Conservation (phyloP, 257 asterid genomes). For the Plantago major region DNA sequence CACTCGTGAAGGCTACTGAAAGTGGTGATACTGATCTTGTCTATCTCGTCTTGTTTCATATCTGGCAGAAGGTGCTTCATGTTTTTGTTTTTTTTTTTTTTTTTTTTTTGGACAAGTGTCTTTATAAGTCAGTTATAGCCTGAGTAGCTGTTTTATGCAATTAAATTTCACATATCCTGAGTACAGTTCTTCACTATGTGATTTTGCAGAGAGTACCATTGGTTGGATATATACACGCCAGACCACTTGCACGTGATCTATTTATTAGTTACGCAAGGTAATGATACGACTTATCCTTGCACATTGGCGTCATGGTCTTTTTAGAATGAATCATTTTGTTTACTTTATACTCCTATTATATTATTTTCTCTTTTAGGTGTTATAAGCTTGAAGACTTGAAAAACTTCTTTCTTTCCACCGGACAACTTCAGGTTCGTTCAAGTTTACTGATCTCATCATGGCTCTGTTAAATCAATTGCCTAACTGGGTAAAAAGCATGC, state of each 20-base stretch:
- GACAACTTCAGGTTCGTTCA: constrained; percentile 79
- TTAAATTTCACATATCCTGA: constrained; percentile 9
- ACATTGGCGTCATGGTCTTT: background rate
- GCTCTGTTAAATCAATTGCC: too few species aligned
- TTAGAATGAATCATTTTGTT: constrained; percentile 12
- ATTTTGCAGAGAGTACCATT: constrained; percentile 62
- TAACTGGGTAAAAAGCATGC: too few species aligned
- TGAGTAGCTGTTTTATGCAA: constrained; percentile 14
- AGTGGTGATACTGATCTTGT: constrained; percentile 98
- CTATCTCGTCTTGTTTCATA: constrained; percentile 89
- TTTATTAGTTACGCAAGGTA: constrained; percentile 86
- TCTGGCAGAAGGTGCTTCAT: constrained; percentile 76
- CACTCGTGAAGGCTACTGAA: constrained; percentile 83
- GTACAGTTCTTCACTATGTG: constrained; percentile 19
- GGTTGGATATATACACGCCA: constrained; percentile 79
- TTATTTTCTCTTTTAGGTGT: constrained; percentile 44
- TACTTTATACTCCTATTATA: constrained; percentile 9
- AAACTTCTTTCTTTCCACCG: constrained; percentile 78
- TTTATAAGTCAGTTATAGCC: constrained; percentile 7
- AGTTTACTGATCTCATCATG: background rate
- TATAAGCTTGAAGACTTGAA: constrained; percentile 83
- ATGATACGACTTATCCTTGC: constrained; percentile 23
- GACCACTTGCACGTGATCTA: constrained; percentile 87
- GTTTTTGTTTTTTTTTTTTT: constrained; percentile 14
- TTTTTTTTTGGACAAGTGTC: constrained; percentile 7